These are phyloP conservation scores for Coniferiporia sulphurascens DNA, from an alignment of 1,284 basidiomycete species.

Conservation along the genomic window DNA sequence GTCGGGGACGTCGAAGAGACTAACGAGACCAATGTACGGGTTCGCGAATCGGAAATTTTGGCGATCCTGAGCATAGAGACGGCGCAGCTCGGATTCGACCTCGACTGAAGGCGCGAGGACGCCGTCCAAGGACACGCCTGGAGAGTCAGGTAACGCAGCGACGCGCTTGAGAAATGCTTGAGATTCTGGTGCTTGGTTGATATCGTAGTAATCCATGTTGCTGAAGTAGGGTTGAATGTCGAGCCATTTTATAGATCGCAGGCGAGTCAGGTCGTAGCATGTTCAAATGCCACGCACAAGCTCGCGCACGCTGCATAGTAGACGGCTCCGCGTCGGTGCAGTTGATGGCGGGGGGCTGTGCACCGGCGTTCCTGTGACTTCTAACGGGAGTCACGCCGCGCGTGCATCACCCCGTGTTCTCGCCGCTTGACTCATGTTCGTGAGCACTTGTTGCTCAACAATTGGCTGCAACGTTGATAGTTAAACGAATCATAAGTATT, in stretches of 20 bases:
- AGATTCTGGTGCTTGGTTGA: constrained; percentile 29
- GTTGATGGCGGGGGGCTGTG: constrained; percentile 1
- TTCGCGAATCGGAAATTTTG: constrained; percentile 38
- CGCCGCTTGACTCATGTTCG: too few relatives aligned
- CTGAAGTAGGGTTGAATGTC: background rate
- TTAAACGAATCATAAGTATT: too few relatives aligned
- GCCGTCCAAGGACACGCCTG: constrained; percentile 36
- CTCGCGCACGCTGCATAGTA: background rate
- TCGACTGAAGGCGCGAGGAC: constrained; percentile 47
- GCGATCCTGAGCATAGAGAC: constrained; percentile 49
- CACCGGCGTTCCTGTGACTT: background rate
- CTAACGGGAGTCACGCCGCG: constrained; percentile 78
- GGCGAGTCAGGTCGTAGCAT: background rate
- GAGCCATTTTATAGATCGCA: background rate
- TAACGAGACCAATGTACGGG: constrained; percentile 50
- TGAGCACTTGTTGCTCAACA: too few relatives aligned
- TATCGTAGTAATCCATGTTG: constrained; percentile 1
- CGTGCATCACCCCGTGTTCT: constrained; percentile 22
- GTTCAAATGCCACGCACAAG: background rate
- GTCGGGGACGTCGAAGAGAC: constrained; percentile 45
- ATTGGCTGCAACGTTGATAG: too few relatives aligned
- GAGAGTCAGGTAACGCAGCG: constrained; percentile 33
- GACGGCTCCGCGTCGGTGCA: background rate
- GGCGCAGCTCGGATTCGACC: constrained; percentile 48
- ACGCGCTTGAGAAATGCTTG: constrained; percentile 39